Evolutionary conservation across 805 yeast species (phyloP).

Genomic region (Cyberlindnera suaveolens): DNA sequence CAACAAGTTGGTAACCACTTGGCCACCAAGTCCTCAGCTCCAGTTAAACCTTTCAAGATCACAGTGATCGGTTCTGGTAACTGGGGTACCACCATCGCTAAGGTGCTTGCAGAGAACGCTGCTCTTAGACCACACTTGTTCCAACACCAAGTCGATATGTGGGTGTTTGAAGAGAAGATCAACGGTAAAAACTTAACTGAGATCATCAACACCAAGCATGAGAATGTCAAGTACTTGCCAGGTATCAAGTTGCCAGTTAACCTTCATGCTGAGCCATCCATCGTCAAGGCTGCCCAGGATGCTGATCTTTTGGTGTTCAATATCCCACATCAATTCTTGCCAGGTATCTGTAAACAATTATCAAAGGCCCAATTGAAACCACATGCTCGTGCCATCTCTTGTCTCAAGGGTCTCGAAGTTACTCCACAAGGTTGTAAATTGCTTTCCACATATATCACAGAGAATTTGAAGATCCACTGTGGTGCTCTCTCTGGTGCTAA

Average conservation of each 20-base stretch:
- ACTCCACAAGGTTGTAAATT: conserved; percentile 79
- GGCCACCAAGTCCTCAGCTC: conserved; percentile 17
- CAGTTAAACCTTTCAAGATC: conserved; percentile 40
- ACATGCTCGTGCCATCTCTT: conserved; percentile 80
- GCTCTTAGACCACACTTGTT: conserved; percentile 67
- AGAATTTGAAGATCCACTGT: conserved; percentile 79
- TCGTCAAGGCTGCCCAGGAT: conserved; percentile 66
- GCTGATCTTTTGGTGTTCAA: conserved; percentile 90
- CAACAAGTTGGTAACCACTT: conserved; percentile 18
- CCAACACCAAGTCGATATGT: conserved; percentile 76
- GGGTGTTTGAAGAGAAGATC: conserved; percentile 88
- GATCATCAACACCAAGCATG: conserved; percentile 84
- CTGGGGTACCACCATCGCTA: conserved; percentile 98
- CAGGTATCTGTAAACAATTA: conserved; percentile 67
- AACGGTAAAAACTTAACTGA: conserved; percentile 73
- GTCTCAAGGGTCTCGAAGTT: conserved; percentile 88
- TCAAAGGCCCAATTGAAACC: conserved; percentile 63
- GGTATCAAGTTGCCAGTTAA: conserved; percentile 80
- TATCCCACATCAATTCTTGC: conserved; percentile 95
- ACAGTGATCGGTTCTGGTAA: conserved; percentile 94
- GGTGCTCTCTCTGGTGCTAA: conserved; percentile 98
- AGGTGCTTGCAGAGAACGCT: conserved; percentile 87
- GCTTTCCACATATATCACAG: conserved; percentile 71
- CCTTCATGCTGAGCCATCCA: conserved; percentile 80
- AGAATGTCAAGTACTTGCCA: conserved; percentile 93